phyloP scores from a whole-genome alignment of 306 rosid genomes.

The Rosa lucieae region DNA sequence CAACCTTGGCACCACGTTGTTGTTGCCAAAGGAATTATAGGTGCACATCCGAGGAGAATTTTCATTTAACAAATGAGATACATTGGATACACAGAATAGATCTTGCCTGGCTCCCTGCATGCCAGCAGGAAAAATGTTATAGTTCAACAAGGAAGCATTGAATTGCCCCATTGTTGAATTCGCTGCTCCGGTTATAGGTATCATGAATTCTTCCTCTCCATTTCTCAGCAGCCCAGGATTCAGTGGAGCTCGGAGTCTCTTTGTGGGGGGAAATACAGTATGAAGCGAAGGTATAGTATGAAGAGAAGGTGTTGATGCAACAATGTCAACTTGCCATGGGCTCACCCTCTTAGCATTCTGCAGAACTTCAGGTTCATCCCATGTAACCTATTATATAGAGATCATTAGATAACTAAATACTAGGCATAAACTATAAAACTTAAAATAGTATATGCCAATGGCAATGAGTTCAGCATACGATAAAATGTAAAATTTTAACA shows the following conservation, averaged over 20 bases:
- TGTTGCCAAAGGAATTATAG: constrained; percentile 40
- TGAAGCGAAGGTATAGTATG: constrained; percentile 19
- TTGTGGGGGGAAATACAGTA: constrained; percentile 34
- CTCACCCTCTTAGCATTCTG: too few relatives aligned
- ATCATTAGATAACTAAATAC: too few relatives aligned
- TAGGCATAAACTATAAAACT: background rate
- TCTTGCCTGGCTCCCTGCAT: constrained; percentile 99
- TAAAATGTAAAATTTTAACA: background rate
- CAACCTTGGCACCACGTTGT: constrained; percentile 27
- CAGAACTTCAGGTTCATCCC: too few relatives aligned
- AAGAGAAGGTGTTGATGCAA: constrained; percentile 34
- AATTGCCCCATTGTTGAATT: constrained; percentile 48
- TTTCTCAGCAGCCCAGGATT: constrained; percentile 30
- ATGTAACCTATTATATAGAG: too few relatives aligned
- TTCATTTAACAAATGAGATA: constrained; percentile 35
- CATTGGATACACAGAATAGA: constrained; percentile 39
- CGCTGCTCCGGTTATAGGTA: constrained; percentile 31
- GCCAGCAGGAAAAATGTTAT: constrained; percentile 69
- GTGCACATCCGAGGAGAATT: constrained; percentile 22
- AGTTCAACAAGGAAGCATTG: constrained; percentile 47
- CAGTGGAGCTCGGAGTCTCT: constrained; percentile 43
- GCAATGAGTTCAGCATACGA: background rate
- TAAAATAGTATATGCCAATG: background rate
- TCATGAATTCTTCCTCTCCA: constrained; percentile 42
- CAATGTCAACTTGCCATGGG: constrained; percentile 62